Base-by-base conservation (phyloP, 192 early-diverging fungal genomes). In the Umbelopsis vinacea region DNA sequence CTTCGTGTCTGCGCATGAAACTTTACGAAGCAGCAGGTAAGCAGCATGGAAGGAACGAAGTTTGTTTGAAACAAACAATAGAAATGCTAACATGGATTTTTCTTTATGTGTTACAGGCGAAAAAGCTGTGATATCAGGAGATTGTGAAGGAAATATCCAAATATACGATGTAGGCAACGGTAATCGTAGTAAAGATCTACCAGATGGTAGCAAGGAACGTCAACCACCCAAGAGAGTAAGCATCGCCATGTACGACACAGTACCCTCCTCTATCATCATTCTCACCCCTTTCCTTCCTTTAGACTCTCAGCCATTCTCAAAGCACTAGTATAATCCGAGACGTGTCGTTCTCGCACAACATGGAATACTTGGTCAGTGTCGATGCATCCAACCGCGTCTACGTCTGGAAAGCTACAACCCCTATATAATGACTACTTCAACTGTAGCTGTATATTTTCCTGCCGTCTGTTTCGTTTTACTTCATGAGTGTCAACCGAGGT, bases 101-200 rank as follows among this genome's bases (percentile, higher is more conserved):
- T 29, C 29, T 29, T 29, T 2, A 2, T 29, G 29, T 29, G 29
- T 29, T 40, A 35, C 54, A 77, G 71, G 57, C 22, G 35, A 63
- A 53, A 74, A 71, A 22, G 63, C 76, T 4, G n/a, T 76, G 4
- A 8, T 81, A 33, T 47, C 68, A 14, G 79, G 79, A 55, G 69
- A 76, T 46, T 73, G 71, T 52, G 50, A 68, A 12, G 79, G 79
- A 22, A 67, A 71, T 11, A 60, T 81, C 4, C 52, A 33, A 15
- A 37, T 81, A 14, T 81, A 71, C 60, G 37, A 81, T 71, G 24
- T 81, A 14, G 66, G 71, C 24, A 55, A 72, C 29, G 69, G 52
- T 12, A 67, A 29, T 17, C 15, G 2, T 26, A 80, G 78, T 24
- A 47, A 52, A 60, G 67, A 66, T 15, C 57, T 76, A 15, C 22